phyloP scores from a whole-genome alignment of 139 green algal species.

The Tetradesmus obliquus region DNA sequence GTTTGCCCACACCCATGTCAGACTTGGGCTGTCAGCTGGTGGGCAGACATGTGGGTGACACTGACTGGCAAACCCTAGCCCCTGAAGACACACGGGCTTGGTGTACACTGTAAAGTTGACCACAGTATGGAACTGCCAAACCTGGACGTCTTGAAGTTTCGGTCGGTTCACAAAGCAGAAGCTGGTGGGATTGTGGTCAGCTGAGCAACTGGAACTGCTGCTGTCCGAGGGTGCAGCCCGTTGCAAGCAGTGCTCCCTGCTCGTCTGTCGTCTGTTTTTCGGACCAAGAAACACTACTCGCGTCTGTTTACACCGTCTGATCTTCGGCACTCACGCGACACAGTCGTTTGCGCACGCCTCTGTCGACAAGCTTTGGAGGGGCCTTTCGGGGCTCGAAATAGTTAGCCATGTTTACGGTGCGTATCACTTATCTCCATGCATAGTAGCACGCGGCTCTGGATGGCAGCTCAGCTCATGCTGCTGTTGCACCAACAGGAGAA shows the following conservation, averaged over 20 bases:
- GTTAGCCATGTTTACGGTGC: neutral
- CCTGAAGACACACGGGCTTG: too few relatives aligned
- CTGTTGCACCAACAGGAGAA: constrained; percentile 36
- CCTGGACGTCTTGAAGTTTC: too few relatives aligned
- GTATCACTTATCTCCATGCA: neutral
- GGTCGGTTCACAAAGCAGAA: too few relatives aligned
- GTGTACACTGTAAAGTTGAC: too few relatives aligned
- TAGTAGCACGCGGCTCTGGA: neutral
- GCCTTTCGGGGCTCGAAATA: neutral
- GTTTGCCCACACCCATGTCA: too few relatives aligned
- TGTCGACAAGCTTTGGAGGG: neutral
- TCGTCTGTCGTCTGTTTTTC: neutral
- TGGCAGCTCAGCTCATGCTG: neutral
- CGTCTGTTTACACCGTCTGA: neutral
- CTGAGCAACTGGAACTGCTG: neutral
- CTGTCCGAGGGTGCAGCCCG: neutral
- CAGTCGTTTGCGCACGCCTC: neutral
- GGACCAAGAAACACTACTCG: neutral
- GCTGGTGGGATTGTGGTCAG: too few relatives aligned
- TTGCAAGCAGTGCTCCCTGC: neutral
- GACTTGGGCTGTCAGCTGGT: too few relatives aligned
- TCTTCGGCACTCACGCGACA: neutral
- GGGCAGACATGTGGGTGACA: too few relatives aligned
- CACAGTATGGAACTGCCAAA: too few relatives aligned
- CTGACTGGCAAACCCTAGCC: too few relatives aligned